Percentiles rank a stretch among this genome's conserved stretches.
phyloP scores from a whole-genome alignment of 208 protist genomes.

The Lotmaria passim region DNA sequence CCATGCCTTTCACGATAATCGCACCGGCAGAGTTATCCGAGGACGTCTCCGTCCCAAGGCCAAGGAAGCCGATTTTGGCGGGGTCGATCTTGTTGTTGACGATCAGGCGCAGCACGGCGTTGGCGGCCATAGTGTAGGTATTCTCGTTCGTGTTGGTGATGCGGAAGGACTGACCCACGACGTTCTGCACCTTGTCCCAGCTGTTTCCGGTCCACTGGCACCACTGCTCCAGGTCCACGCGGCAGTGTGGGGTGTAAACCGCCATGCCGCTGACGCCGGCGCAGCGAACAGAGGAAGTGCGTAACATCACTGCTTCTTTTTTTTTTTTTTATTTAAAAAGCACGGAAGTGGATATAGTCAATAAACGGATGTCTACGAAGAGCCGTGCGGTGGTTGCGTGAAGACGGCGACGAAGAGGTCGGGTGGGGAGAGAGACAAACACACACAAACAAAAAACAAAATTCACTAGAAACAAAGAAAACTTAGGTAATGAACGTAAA shows the following conservation, averaged over 20 bases:
- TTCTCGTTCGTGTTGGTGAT: slow-evolving; percentile 88
- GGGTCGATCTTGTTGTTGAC: slow-evolving; percentile 88
- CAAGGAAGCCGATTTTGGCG: slow-evolving; percentile 83
- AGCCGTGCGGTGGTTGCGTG: not conserved
- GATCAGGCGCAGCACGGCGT: slow-evolving; percentile 88
- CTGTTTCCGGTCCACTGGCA: slow-evolving; percentile 91
- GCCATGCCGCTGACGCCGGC: slow-evolving; percentile 87
- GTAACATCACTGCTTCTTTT: slow-evolving; percentile 54
- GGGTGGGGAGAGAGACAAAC: slow-evolving; percentile 12
- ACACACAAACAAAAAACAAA: too few species aligned
- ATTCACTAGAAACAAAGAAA: slow-evolving; percentile 16
- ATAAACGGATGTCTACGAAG: too few species aligned
- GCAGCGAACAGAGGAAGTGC: slow-evolving; percentile 43
- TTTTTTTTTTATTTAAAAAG: too few species aligned
- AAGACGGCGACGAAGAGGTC: not conserved
- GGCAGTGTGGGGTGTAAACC: slow-evolving; percentile 85
- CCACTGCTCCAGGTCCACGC: slow-evolving; percentile 87
- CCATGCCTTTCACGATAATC: slow-evolving; percentile 92
- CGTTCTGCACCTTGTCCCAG: slow-evolving; percentile 88
- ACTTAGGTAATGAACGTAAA: slow-evolving; percentile 15
- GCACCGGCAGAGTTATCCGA: slow-evolving; percentile 91
- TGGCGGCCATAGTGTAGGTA: slow-evolving; percentile 92
- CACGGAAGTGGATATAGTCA: too few species aligned
- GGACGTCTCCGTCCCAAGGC: slow-evolving; percentile 88
- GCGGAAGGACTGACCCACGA: slow-evolving; percentile 90